These are phyloP conservation scores for Geotrichum australiense DNA, from an alignment of 1,139 yeast genomes.

Conservation along the genomic window DNA sequence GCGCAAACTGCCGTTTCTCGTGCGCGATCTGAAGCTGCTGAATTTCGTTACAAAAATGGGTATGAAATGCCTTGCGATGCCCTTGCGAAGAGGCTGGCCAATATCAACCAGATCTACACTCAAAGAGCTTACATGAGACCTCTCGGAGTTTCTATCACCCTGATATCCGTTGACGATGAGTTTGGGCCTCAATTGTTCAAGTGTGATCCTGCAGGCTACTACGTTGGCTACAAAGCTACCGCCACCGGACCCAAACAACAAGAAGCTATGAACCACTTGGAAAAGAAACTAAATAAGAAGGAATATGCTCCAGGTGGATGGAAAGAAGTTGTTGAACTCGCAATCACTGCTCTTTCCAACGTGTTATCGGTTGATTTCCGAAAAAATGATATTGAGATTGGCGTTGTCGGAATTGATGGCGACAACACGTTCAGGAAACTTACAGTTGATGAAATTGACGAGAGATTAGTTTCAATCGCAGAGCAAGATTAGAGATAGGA, in stretches of 20 bases:
- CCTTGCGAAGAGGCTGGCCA: slow-evolving; percentile 91
- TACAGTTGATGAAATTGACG: slow-evolving; percentile 84
- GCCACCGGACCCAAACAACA: slow-evolving; percentile 97
- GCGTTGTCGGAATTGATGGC: slow-evolving; percentile 62
- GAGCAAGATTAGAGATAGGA: slow-evolving; percentile 93
- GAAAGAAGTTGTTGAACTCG: slow-evolving; percentile 84
- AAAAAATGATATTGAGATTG: slow-evolving; percentile 87
- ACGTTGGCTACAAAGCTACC: slow-evolving; percentile 83
- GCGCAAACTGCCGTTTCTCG: slow-evolving; percentile 86
- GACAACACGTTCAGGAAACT: slow-evolving; percentile 50
- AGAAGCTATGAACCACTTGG: slow-evolving; percentile 85
- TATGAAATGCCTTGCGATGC: slow-evolving; percentile 96
- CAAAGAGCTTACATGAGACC: slow-evolving; percentile 99
- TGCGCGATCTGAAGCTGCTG: slow-evolving; percentile 92
- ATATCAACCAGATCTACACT: slow-evolving; percentile 87
- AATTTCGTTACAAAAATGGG: slow-evolving; percentile 88
- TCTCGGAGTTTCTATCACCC: slow-evolving; percentile 84
- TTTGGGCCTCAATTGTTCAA: slow-evolving; percentile 86
- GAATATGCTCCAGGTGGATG: slow-evolving; percentile 73
- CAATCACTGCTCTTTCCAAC: slow-evolving; percentile 75
- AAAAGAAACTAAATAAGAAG: slow-evolving; percentile 81
- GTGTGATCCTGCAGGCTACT: slow-evolving; percentile 97
- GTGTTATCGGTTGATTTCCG: slow-evolving; percentile 90
- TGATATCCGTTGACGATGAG: slow-evolving; percentile 82
- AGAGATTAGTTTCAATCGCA: slow-evolving; percentile 85